These are phyloP conservation scores for Ceratocystis cacaofunesta DNA, from an alignment of 2,329 filamentous ascomycete genomes.

Conservation along the genomic window DNA sequence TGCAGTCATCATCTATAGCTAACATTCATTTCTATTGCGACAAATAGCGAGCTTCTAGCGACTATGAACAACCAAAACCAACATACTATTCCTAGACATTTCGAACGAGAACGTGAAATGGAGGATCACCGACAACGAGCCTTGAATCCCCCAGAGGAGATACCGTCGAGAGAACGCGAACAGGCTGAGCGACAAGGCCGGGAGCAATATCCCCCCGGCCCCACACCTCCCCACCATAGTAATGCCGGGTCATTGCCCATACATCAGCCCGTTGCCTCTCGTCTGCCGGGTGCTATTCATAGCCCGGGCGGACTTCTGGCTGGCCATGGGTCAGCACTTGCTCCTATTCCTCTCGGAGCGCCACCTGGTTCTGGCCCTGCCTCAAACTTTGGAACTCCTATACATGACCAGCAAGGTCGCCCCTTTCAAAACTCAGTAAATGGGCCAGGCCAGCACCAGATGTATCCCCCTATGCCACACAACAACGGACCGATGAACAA, in stretches of 20 bases:
- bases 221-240: conserved; percentile 70
- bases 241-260: conserved; percentile 78
- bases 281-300: conserved; percentile 69
- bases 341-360: conserved; percentile 37
- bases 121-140: conserved; percentile 34
- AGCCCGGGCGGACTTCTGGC: conserved; percentile 79
- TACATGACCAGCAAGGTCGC: conserved; percentile 38
- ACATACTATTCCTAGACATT: conserved; percentile 28
- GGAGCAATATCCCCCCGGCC: conserved; percentile 51
- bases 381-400: conserved; percentile 38
- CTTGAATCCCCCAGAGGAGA: conserved; percentile 34
- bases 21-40: conserved; percentile 6
- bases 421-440: conserved; percentile 36
- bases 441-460: conserved; percentile 35
- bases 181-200: conserved; percentile 44
- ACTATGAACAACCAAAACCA: conserved; percentile 35
- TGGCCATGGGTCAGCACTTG: conserved; percentile 48
- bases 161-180: conserved; percentile 31
- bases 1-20: not conserved
- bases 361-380: conserved; percentile 32
- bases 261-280: conserved; percentile 82
- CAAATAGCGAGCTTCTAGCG: conserved; percentile 15
- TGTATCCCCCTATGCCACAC: conserved; percentile 42
- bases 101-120: conserved; percentile 36
- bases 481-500: conserved; percentile 35